phyloP scores from a whole-genome alignment of 805 yeast species.

The Spathaspora girioi region DNA sequence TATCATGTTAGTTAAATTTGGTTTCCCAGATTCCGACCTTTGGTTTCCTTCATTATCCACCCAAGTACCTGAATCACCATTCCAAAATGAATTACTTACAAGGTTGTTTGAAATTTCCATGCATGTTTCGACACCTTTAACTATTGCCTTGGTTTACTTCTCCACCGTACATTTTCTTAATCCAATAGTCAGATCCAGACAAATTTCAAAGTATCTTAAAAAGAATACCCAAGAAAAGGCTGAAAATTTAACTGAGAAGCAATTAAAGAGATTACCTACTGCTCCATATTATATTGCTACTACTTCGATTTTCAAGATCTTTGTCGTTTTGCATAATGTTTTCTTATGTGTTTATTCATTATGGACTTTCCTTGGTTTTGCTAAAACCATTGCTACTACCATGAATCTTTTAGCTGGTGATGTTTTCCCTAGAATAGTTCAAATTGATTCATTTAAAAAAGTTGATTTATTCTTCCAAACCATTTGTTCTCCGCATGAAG shows the following conservation, averaged over 20 bases:
- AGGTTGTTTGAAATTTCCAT: constrained; percentile 39
- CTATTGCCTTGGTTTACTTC: constrained; percentile 58
- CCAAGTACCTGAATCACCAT: constrained; percentile 34
- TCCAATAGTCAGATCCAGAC: constrained; percentile 44
- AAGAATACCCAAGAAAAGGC: constrained; percentile 11
- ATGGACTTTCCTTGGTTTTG: constrained; percentile 72
- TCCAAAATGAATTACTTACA: constrained; percentile 25
- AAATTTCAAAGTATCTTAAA: constrained; percentile 27
- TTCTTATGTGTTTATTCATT: constrained; percentile 62
- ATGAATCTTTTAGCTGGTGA: constrained; percentile 19
- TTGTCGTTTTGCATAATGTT: constrained; percentile 59
- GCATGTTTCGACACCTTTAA: constrained; percentile 51
- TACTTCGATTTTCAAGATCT: constrained; percentile 42
- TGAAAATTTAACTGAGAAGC: constrained; percentile 11
- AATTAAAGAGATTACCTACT: constrained; percentile 40
- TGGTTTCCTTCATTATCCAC: constrained; percentile 24
- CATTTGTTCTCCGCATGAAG: constrained; percentile 56
- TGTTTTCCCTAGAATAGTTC: constrained; percentile 5
- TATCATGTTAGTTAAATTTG: constrained; percentile 23
- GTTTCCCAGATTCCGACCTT: constrained; percentile 31
- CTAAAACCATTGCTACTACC: constrained; percentile 44
- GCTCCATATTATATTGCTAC: constrained; percentile 52
- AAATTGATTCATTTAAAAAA: constrained; percentile 3
- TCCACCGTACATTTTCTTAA: constrained; percentile 53
- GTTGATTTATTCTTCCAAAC: constrained; percentile 53